These are phyloP conservation scores for Colletotrichum salicis DNA, from an alignment of 2,329 filamentous ascomycete species.

Conservation along the genomic window DNA sequence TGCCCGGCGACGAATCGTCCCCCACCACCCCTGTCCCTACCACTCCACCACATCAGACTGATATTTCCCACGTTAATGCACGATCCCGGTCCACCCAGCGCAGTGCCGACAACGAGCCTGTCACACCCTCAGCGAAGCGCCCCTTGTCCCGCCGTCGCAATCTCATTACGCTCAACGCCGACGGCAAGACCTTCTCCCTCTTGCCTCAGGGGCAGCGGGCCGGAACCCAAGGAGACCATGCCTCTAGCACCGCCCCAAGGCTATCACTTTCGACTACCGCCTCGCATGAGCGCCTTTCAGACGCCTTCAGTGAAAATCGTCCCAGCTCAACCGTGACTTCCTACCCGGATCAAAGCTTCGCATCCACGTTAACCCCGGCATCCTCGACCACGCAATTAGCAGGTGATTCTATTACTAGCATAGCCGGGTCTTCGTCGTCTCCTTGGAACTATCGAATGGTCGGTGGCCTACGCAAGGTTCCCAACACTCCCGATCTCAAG, in stretches of 20 bases:
- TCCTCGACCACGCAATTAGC: constrained; percentile 48
- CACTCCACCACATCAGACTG: constrained; percentile 50
- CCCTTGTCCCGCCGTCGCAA: constrained; percentile 54
- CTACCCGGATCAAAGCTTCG: constrained; percentile 56
- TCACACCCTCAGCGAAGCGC: constrained; percentile 41
- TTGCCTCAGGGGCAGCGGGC: constrained; percentile 44
- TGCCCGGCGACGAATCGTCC: constrained; percentile 44
- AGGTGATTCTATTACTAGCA: constrained; percentile 45
- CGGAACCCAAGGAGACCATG: constrained; percentile 7
- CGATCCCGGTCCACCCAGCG: constrained; percentile 40
- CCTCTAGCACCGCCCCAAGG: constrained; percentile 52
- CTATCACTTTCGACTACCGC: constrained; percentile 59
- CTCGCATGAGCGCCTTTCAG: constrained; percentile 61
- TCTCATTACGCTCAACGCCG: constrained; percentile 62
- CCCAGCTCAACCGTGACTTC: constrained; percentile 61
- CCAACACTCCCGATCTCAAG: constrained; percentile 55
- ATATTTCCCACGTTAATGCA: constrained; percentile 52
- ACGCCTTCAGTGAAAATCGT: constrained; percentile 59
- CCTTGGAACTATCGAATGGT: constrained; percentile 66
- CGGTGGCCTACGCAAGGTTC: constrained; percentile 65
- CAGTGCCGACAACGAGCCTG: constrained; percentile 34
- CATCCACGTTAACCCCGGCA: constrained; percentile 45
- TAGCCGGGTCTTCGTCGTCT: constrained; percentile 43
- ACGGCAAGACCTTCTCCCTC: constrained; percentile 68
- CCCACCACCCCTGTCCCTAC: constrained; percentile 50